Base-by-base conservation (phyloP, 169 alveolate species). In the Perkinsus chesapeaki region DNA sequence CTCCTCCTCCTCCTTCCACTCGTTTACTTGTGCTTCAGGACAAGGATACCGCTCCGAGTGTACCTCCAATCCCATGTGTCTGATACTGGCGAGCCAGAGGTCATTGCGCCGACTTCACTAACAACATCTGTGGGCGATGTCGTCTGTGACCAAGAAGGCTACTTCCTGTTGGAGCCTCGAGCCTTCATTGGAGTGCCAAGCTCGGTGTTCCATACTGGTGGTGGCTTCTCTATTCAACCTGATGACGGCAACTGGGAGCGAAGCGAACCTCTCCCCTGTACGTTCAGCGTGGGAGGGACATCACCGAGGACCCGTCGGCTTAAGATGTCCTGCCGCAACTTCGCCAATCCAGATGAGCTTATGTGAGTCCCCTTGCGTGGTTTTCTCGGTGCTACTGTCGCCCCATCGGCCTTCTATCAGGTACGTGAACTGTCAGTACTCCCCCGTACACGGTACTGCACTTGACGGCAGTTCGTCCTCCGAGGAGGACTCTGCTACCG, bases 161-260 rank as follows among this genome's bases (percentile, higher is more conserved):
- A 60, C 82, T 60, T 60, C 82, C 82, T 60, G 31, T 34, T 60
- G 31, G 82, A 60, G 82, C 82, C 82, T 0, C 12, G 82, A 34
- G 82, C 82, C 31, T 60, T 60, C 82, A 60, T 60, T 34, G 82
- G 82, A 27, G 82, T 60, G 12, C 82, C 82, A 12, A 60, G 82
- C 82, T 60, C 82, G 7, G 27, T 60, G 37, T 60, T 60, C 31
- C 82, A 60, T 34, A 34, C 82, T 1, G 82, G 82, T 20, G 82
- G 82, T 3, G 82, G 82, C 31, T 60, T 60, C 31, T 60, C 82
- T 1, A 60, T 60, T 34, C 82, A 60, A 23, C 82, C 82, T 16
- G 82, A 60, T 60, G 82, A 60, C 23, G 82, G 82, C 27, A 60
- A 60, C 82, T 60, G 82, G 82, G 82, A 60, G 82, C 82, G 82